A percentile compares a stretch with the other conserved stretches of the same genome.
Evolutionary conservation across 345 rosid species (phyloP).

Genomic region (Cardiospermum halicacabum): DNA sequence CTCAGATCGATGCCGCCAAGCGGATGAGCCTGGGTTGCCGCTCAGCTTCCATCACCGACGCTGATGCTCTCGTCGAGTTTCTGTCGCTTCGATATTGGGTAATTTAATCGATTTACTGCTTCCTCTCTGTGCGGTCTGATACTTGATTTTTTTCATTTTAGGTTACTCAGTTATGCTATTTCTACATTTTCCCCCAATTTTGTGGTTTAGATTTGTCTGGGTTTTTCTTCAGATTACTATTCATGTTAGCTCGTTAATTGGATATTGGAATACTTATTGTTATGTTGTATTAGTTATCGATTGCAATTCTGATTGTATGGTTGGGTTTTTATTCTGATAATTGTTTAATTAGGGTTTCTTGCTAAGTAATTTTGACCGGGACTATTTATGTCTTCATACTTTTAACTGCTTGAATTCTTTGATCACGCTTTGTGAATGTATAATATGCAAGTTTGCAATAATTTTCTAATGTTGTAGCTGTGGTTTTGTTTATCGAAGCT

Average conservation of each 20-base stretch:
- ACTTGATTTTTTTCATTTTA: neutral
- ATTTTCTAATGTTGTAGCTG: neutral
- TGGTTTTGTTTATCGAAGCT: neutral
- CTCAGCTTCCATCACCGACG: constrained; percentile 40
- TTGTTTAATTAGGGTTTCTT: neutral
- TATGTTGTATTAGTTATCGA: neutral
- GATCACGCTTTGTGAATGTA: neutral
- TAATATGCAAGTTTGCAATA: neutral
- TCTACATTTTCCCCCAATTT: neutral
- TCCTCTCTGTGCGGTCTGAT: neutral
- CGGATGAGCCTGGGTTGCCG: constrained; percentile 78
- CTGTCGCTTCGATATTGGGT: constrained; percentile 92
- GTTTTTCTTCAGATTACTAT: neutral
- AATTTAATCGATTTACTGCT: constrained; percentile 7
- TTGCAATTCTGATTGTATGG: neutral
- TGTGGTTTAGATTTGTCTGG: neutral
- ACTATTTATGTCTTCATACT: neutral
- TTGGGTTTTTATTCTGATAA: neutral
- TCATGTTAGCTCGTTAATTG: neutral
- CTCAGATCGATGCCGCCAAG: constrained; percentile 95
- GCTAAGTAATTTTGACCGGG: neutral
- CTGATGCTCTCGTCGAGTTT: constrained; percentile 52
- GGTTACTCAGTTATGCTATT: neutral
- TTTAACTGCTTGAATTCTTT: neutral
- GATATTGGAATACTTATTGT: neutral